Percentiles rank a stretch among this genome's conserved stretches.
phyloP scores from a whole-genome alignment of 2,329 filamentous ascomycete species.

The Rhexocercosporidium sp. region DNA sequence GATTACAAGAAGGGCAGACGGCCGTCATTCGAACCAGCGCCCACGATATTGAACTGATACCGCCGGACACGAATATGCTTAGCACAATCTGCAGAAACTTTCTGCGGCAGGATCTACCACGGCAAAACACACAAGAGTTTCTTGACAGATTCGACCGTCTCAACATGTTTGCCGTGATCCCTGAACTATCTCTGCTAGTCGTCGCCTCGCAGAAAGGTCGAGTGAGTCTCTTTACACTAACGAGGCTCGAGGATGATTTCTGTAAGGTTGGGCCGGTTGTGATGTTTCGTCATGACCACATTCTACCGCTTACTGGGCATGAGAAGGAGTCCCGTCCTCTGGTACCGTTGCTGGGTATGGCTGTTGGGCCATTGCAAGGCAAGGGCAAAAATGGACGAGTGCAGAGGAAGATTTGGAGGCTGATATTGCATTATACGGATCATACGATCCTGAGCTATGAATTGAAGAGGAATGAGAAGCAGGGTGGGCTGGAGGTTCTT shows the following conservation, averaged over 20 bases:
- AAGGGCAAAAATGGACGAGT: constrained; percentile 36
- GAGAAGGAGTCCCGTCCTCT: constrained; percentile 44
- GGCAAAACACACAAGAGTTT: constrained; percentile 31
- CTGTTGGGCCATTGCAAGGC: constrained; percentile 66
- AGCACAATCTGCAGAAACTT: constrained; percentile 28
- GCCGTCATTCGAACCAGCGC: constrained; percentile 10
- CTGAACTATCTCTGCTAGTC: constrained; percentile 72
- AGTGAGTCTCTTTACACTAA: constrained; percentile 66
- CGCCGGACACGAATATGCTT: constrained; percentile 16
- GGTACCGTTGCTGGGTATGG: constrained; percentile 69
- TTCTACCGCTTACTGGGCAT: constrained; percentile 50
- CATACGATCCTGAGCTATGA: constrained; percentile 75
- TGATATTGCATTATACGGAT: constrained; percentile 75
- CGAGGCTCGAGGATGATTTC: constrained; percentile 45
- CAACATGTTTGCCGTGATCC: constrained; percentile 67
- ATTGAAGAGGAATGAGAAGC: constrained; percentile 51
- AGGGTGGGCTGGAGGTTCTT: constrained; percentile 35
- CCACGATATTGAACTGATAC: constrained; percentile 12
- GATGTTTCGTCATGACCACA: constrained; percentile 55
- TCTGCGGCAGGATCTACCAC: constrained; percentile 15
- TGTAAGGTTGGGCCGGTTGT: constrained; percentile 19
- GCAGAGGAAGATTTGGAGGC: constrained; percentile 58
- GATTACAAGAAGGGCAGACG: not conserved
- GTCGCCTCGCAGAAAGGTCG: constrained; percentile 70
- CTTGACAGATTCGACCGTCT: constrained; percentile 53